phyloP scores from a whole-genome alignment of 176 grass and related monocot genomes.

The Oryza coarctata region DNA sequence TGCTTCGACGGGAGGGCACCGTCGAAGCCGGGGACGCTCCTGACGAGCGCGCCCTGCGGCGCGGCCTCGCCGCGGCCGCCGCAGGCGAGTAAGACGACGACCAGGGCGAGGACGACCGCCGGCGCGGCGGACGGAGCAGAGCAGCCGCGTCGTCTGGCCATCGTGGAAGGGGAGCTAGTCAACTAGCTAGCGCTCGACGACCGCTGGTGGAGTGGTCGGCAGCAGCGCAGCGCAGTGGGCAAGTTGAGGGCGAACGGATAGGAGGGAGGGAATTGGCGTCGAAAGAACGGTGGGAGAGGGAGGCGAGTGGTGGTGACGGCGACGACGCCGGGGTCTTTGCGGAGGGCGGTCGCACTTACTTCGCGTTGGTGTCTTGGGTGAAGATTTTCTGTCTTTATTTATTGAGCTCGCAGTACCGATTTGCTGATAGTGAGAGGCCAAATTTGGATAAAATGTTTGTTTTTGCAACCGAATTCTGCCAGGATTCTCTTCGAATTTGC shows the following conservation, averaged over 20 bases:
- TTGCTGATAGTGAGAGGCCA: neutral
- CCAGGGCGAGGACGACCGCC: neutral
- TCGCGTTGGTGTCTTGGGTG: too few species aligned
- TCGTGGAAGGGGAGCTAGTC: neutral
- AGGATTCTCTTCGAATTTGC: neutral
- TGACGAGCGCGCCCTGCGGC: constrained; percentile 34
- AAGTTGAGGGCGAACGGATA: neutral
- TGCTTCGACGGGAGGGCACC: constrained; percentile 50
- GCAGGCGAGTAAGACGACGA: neutral
- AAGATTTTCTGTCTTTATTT: too few species aligned
- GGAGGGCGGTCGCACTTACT: too few species aligned
- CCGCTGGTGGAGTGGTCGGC: neutral
- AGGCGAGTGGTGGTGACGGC: too few species aligned
- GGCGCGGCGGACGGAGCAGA: neutral
- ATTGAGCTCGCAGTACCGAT: neutral
- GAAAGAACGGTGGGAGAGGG: neutral
- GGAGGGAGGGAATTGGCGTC: neutral
- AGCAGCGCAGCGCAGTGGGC: neutral
- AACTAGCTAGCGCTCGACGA: too few species aligned
- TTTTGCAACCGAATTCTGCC: neutral
- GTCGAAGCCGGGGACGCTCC: constrained; percentile 31
- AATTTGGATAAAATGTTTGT: neutral
- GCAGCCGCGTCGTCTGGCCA: neutral
- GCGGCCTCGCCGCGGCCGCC: neutral
- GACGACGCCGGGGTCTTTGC: too few species aligned